Base-by-base conservation (phyloP, 2,329 filamentous ascomycete genomes). In the Hirsutella thompsonii region DNA sequence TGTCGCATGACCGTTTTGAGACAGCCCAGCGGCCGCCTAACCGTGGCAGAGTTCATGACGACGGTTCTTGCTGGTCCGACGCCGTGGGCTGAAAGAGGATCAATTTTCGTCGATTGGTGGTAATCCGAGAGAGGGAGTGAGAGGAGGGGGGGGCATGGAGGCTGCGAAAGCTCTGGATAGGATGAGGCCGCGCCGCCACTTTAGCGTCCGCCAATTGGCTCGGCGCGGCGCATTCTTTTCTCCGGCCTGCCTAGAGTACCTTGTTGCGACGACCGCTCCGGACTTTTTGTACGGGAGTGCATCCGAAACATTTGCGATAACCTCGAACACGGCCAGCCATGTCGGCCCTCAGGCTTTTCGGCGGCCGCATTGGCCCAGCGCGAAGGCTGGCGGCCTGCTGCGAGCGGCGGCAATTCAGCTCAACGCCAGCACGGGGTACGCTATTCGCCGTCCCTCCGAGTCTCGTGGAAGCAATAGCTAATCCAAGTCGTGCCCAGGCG, bases 11-110 rank as follows among this genome's bases (percentile, higher is more conserved):
- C 64, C 23, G 74, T 67, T 62, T 83, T 84, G 57, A 84, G 76
- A 62, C 77, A 81, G 69, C 76, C 75, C 55, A 84, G 62, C 46
- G 83, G 81, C 74, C 82, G 78, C 63, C 74, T 63, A 55, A 71
- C 55, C 45, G 72, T 62, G 49, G 74, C 68, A 49, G 74, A 69
- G 70, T 85, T 87, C 68, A 71, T 76, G 48, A 54, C 63, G n/a
- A 18, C 2, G 32, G 16, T 4, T 6, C 8, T 19, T n/a, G 13
- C 3, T 19, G 32, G 32, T 8, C 9, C 13, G 9, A 34, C 9
- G 13, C 4, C 6, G 23, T 26, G 23, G 23, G 6, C 23, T 26
- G 23, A 6, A 11, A 6, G 23, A 6, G 6, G 23, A 11, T 26
- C 23, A 11, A 11, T 26, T 26, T 11, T 26, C 23, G 11, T n/a